Base-by-base conservation (phyloP, 495 filamentous ascomycete species). In the Letharia columbiana region DNA sequence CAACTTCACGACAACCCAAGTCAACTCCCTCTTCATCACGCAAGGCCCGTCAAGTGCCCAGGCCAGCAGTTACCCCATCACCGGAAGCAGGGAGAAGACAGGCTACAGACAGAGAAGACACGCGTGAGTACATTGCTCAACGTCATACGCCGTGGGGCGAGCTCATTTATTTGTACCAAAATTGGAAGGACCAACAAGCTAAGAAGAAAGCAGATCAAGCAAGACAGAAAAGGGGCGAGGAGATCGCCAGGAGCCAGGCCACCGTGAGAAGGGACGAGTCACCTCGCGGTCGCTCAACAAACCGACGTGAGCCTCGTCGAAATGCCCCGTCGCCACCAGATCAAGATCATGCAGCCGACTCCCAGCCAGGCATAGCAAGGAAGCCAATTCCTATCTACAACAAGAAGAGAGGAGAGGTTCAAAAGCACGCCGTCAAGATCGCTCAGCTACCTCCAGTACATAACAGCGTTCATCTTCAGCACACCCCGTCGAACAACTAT, bases 371-470 rank as follows among this genome's bases (percentile, higher is more conserved):
- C n/a, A 42, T 42, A 44, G 60, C 35, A 17, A 59, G 54, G 52
- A 65, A 59, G 20, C 58, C 64, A 23, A 31, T 52, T 23, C 64
- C 57, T 28, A 37, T 45, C 20, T 54, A 50, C 58, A 45, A 45
- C 57, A 60, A 66, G 35, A 60, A 45, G n/a, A 28, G 50, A 61
- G 47, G 64, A 13, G 52, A 60, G 33, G 64, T 66, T 6, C 12
- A 41, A 4, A 61, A 54, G 58, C 64, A 66, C 47, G 44, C 42
- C 8, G 64, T 66, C 41, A 61, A 60, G n/a, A 66, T 66, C 44
- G n/a, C 57, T 31, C 57, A 61, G 35, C 44, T 44, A 13, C 58
- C 64, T 40, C 42, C 57, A 47, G 4, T 52, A 45, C 64, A 61
- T 23, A 52, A 66, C 9, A 66, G 64, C 40, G 45, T 66, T 33